Evolutionary conservation across 495 filamentous ascomycete genomes (phyloP), one percentile per base, ranked within the genome.

Genomic region (Podospora fimiseda): DNA sequence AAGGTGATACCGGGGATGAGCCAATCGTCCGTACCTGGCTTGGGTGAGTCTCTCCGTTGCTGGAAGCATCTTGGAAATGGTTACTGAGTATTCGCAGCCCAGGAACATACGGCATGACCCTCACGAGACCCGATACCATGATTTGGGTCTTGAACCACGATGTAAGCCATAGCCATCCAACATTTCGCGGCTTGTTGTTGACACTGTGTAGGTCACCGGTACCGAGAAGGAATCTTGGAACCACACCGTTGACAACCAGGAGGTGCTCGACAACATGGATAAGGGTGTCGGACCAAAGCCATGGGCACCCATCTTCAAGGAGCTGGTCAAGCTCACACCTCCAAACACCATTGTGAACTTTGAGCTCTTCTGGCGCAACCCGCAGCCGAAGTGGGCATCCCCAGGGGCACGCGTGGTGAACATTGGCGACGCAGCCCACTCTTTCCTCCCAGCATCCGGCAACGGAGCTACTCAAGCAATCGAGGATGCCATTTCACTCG

Each of bases 401-500:
- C 68, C 73, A 9, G 72, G 74, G 3, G 80, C 72, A n/a, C 77
- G 76, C 9, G 80, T 86, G 2, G 73, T 80, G 33, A 72, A 83
- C 40, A 69, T 87, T 41, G 85, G 84, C 18, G 86, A 88, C 52
- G 75, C 80, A 0, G 84, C 85, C 11, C 85, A 89, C 66, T 80
- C 84, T 14, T 86, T 86, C 63, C 69, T 87, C 9, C 84, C 85
- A 0, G 81, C 83, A 1, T 82, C 78, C 1, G 78, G 77, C 8
- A 82, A 86, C 53, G 86, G 85, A 3, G 85, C 80, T 6, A 85
- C 82, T 5, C 84, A 85, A 58, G 84, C 85, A 0, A 80, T 89
- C 52, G 85, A 89, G 54, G 85, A 88, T 57, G 85, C 77, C 15
- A 74, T 84, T 37, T 80, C 78, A 1, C 61, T 88, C 2, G 83